phyloP scores from a whole-genome alignment of 2,329 filamentous ascomycete genomes.

The Zalaria obscura region DNA sequence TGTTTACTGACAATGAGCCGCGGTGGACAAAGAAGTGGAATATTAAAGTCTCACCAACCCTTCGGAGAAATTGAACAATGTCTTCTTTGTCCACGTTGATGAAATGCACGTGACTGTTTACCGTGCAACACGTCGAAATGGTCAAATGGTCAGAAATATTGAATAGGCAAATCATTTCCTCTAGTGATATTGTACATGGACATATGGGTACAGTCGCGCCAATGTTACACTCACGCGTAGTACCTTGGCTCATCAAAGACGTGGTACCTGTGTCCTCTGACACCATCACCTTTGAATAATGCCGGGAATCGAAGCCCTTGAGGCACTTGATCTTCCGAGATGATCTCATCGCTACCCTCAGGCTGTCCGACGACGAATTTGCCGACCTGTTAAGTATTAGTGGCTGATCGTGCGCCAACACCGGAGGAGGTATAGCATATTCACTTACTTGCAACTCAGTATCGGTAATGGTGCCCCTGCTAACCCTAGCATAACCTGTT shows the following conservation, averaged over 20 bases:
- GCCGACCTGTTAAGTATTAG: conserved; percentile 41
- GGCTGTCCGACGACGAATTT: conserved; percentile 78
- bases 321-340: conserved; percentile 61
- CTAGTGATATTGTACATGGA: background rate
- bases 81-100: no score
- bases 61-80: no score
- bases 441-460: conserved; percentile 73
- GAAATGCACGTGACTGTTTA: no score
- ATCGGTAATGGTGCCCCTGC: conserved; percentile 83
- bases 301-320: conserved; percentile 70
- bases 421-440: background rate
- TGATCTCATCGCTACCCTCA: conserved; percentile 49
- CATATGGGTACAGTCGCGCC: background rate
- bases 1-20: no score
- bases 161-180: no score
- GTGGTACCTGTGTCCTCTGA: conserved; percentile 82
- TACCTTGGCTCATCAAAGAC: conserved; percentile 89
- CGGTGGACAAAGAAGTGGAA: no score
- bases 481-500: conserved; percentile 80
- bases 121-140: no score
- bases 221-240: conserved; percentile 13
- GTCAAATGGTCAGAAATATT: no score
- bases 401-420: conserved; percentile 1
- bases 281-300: conserved; percentile 71
- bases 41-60: no score